Evolutionary conservation across 108 stramenopile genomes (phyloP).

Genomic region (Cylindrotheca closterium): DNA sequence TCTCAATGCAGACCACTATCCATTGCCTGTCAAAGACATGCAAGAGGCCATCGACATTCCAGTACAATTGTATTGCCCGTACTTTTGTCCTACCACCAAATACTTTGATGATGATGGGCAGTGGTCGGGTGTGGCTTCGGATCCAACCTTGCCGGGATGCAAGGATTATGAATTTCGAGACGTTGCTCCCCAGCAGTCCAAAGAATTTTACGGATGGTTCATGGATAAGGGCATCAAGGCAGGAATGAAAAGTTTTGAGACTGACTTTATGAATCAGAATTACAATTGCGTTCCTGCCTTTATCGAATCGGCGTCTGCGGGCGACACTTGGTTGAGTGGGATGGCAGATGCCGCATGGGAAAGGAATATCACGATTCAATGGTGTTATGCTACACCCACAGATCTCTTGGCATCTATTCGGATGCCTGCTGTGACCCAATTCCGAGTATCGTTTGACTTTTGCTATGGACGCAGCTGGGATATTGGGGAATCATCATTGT

Average conservation of each 20-base stretch:
- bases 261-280: constrained; percentile 52
- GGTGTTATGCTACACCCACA: constrained; percentile 40
- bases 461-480: constrained; percentile 43
- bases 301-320: background rate
- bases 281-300: constrained; percentile 39
- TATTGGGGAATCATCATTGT: constrained; percentile 38
- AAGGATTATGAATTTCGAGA: constrained; percentile 25
- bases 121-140: constrained; percentile 27
- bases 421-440: constrained; percentile 35
- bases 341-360: constrained; percentile 40
- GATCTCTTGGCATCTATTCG: constrained; percentile 20
- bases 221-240: constrained; percentile 25
- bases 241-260: constrained; percentile 39
- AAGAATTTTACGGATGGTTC: constrained; percentile 33
- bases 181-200: constrained; percentile 19
- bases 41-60: constrained; percentile 24
- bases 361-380: constrained; percentile 25
- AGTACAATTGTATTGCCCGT: constrained; percentile 42
- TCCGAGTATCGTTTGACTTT: constrained; percentile 43
- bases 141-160: constrained; percentile 28
- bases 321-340: constrained; percentile 26
- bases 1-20: constrained; percentile 22
- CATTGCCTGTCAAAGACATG: constrained; percentile 16
- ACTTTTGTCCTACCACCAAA: constrained; percentile 34
- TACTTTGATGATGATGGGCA: constrained; percentile 15